Evolutionary conservation across 352 stramenopile genomes (phyloP).

Genomic region (Phytophthora parvispora): DNA sequence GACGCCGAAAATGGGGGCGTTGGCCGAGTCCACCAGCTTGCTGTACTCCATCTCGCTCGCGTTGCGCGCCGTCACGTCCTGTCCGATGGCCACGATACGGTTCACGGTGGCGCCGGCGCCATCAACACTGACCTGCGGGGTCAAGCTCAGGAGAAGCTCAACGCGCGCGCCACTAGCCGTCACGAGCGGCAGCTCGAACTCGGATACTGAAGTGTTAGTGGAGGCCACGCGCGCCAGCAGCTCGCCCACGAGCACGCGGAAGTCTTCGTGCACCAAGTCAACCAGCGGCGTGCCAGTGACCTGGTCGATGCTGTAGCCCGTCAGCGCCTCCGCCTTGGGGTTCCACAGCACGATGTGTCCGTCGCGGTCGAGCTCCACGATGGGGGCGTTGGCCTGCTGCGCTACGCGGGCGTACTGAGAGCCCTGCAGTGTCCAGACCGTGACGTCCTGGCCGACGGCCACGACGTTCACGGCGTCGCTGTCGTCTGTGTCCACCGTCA

Average conservation of each 20-base stretch:
- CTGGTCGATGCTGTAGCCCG: conserved; percentile 61
- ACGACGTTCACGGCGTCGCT: conserved; percentile 29
- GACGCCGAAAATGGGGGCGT: conserved; percentile 85
- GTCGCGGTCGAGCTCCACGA: conserved; percentile 82
- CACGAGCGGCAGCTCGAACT: conserved; percentile 67
- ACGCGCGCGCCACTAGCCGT: conserved; percentile 57
- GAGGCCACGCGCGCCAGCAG: conserved; percentile 52
- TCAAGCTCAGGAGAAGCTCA: conserved; percentile 67
- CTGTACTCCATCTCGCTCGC: conserved; percentile 77
- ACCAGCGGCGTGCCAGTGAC: conserved; percentile 58
- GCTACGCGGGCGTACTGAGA: conserved; percentile 70
- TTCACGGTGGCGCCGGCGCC: conserved; percentile 37
- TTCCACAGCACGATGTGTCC: conserved; percentile 80
- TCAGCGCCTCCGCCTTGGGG: conserved; percentile 65
- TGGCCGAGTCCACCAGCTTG: conserved; percentile 80
- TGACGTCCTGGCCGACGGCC: conserved; percentile 67
- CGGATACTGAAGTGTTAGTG: conserved; percentile 53
- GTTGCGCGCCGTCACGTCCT: conserved; percentile 74
- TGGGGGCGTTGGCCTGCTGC: conserved; percentile 80
- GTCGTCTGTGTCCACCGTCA: conserved; percentile 60
- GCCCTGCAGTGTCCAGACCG: conserved; percentile 47
- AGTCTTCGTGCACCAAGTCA: conserved; percentile 59
- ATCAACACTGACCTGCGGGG: conserved; percentile 53
- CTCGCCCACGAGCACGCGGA: conserved; percentile 50
- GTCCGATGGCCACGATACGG: conserved; percentile 74